Evolutionary conservation across 2,329 filamentous ascomycete genomes (phyloP).

Genomic region (Akanthomyces dipterigenus): DNA sequence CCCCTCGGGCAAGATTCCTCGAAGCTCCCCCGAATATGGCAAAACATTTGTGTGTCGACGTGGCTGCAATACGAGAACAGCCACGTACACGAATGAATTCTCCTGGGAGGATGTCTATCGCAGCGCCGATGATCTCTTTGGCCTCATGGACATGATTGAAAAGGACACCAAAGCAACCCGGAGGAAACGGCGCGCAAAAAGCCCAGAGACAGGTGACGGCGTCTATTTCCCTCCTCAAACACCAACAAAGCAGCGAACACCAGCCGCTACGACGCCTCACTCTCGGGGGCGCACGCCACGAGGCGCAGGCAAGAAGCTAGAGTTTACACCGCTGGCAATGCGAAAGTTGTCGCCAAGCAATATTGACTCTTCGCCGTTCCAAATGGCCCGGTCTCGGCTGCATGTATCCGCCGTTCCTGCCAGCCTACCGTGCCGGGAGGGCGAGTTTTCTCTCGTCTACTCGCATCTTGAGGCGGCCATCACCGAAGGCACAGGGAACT

Average conservation of each 20-base stretch:
- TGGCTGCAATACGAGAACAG: slow-evolving; percentile 82
- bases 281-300: slow-evolving; percentile 24
- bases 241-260: slow-evolving; percentile 28
- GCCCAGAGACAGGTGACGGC: slow-evolving; percentile 25
- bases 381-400: slow-evolving; percentile 77
- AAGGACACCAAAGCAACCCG: slow-evolving; percentile 63
- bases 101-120: slow-evolving; percentile 80
- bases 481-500: slow-evolving; percentile 84
- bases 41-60: slow-evolving; percentile 87
- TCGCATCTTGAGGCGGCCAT: slow-evolving; percentile 92
- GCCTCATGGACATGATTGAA: slow-evolving; percentile 61
- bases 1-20: slow-evolving; percentile 68
- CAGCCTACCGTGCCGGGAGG: slow-evolving; percentile 83
- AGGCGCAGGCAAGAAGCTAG: slow-evolving; percentile 60
- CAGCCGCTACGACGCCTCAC: slow-evolving; percentile 24
- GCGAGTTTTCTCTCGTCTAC: slow-evolving; percentile 87
- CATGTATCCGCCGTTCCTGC: slow-evolving; percentile 91
- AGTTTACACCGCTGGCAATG: slow-evolving; percentile 93
- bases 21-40: slow-evolving; percentile 65
- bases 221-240: slow-evolving; percentile 30
- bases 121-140: slow-evolving; percentile 56
- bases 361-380: slow-evolving; percentile 78
- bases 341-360: slow-evolving; percentile 71
- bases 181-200: slow-evolving; percentile 24
- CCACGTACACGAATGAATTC: slow-evolving; percentile 89